Percentiles rank a stretch among this genome's conserved stretches.
These are phyloP conservation scores for Ganoderma lingzhi DNA, from an alignment of 1,284 basidiomycete species.

Conservation along the genomic window DNA sequence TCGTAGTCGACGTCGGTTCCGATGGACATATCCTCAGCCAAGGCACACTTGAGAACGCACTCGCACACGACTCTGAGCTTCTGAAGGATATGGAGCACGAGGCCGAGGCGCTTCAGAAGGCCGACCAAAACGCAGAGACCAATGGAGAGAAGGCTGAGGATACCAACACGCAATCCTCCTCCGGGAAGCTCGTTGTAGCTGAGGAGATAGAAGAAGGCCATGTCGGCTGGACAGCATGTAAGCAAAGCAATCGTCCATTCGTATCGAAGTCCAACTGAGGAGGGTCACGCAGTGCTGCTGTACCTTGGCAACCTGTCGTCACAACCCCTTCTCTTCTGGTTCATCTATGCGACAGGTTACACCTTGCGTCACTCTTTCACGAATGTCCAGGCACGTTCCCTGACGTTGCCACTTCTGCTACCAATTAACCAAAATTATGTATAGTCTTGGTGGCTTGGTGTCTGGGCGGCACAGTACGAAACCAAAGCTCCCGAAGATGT, in stretches of 20 bases:
- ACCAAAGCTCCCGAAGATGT: constrained; percentile 36
- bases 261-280: constrained; percentile 44
- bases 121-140: constrained; percentile 45
- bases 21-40: constrained; percentile 60
- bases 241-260: constrained; percentile 44
- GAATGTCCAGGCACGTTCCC: constrained; percentile 18
- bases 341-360: constrained; percentile 32
- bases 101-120: constrained; percentile 48
- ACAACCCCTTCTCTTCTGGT: constrained; percentile 44
- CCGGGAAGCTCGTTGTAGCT: constrained; percentile 61
- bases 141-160: constrained; percentile 45
- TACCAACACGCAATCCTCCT: constrained; percentile 36
- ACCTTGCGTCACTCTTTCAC: constrained; percentile 3
- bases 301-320: constrained; percentile 43
- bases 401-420: background rate
- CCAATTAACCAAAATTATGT: constrained; percentile 26
- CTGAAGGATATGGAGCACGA: constrained; percentile 51
- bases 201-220: constrained; percentile 69
- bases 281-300: constrained; percentile 37
- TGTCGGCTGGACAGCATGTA: constrained; percentile 56
- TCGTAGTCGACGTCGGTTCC: constrained; percentile 62
- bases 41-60: constrained; percentile 54
- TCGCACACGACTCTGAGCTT: constrained; percentile 50
- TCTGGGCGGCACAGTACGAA: constrained; percentile 45
- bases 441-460: constrained; percentile 41